Percentiles rank a stretch among this genome's conserved stretches.
Conservation (phyloP, 1,284 basidiomycete genomes). For the Leccinum insolens region DNA sequence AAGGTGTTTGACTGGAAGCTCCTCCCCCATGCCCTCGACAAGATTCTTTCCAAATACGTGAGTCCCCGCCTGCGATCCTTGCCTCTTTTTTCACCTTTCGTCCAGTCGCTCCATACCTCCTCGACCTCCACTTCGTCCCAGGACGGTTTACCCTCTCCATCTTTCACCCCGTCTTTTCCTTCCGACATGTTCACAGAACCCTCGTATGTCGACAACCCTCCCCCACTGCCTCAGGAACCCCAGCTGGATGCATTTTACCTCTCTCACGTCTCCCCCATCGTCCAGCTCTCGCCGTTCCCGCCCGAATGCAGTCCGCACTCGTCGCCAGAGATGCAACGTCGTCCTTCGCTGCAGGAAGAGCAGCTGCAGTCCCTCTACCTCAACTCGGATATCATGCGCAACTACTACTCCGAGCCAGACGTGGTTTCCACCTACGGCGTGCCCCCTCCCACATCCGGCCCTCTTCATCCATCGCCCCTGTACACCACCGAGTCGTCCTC, state of each 20-base stretch:
- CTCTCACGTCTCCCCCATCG: slow-evolving; percentile 27
- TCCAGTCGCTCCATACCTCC: slow-evolving; percentile 48
- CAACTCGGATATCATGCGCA: slow-evolving; percentile 23
- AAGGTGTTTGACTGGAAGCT: slow-evolving; percentile 96
- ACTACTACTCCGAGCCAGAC: slow-evolving; percentile 26
- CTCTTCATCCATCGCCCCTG: slow-evolving; percentile 20
- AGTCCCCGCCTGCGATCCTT: slow-evolving; percentile 36
- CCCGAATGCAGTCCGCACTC: slow-evolving; percentile 17
- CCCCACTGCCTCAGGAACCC: slow-evolving; percentile 19
- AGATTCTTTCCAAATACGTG: slow-evolving; percentile 95
- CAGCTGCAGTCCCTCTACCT: slow-evolving; percentile 29
- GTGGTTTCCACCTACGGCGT: slow-evolving; percentile 17
- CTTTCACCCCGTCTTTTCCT: slow-evolving; percentile 4
- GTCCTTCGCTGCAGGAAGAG: slow-evolving; percentile 29
- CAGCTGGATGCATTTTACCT: slow-evolving; percentile 23
- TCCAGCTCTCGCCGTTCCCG: slow-evolving; percentile 21
- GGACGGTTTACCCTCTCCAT: slow-evolving; percentile 10
- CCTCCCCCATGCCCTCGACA: slow-evolving; percentile 81
- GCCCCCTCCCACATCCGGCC: slow-evolving; percentile 2
- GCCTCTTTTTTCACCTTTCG: slow-evolving; percentile 7
- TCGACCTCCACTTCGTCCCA: slow-evolving; percentile 6
- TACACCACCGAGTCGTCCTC: slow-evolving; percentile 25
- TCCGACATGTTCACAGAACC: slow-evolving; percentile 6
- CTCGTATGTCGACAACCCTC: slow-evolving; percentile 10
- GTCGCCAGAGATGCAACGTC: slow-evolving; percentile 18